These are phyloP conservation scores for Pestalotiopsis sp. DNA, from an alignment of 2,329 filamentous ascomycete genomes.

Conservation along the genomic window DNA sequence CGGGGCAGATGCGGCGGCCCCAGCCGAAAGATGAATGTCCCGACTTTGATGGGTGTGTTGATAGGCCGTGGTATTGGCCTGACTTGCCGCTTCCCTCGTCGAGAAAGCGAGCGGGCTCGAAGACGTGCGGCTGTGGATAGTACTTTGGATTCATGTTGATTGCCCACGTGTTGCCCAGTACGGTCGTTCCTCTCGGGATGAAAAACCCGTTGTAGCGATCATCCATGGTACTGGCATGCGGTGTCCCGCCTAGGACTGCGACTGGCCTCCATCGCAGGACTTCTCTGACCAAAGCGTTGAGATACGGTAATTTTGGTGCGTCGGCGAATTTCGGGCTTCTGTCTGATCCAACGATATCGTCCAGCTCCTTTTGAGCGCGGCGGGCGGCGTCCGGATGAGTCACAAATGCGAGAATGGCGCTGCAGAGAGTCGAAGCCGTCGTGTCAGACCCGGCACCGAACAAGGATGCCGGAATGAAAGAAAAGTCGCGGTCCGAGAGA, in stretches of 20 bases:
- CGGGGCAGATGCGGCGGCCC: conserved; percentile 56
- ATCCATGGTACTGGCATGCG: conserved; percentile 50
- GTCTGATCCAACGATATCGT: conserved; percentile 48
- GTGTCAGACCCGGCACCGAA: conserved; percentile 54
- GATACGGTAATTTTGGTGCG: conserved; percentile 50
- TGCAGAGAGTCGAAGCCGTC: conserved; percentile 46
- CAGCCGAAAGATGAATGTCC: conserved; percentile 60
- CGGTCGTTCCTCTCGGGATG: conserved; percentile 51
- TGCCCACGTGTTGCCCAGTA: conserved; percentile 55
- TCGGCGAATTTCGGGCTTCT: conserved; percentile 53
- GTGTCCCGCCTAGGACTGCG: conserved; percentile 51
- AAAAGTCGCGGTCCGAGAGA: conserved; percentile 46
- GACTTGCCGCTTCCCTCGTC: conserved; percentile 12
- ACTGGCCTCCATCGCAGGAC: conserved; percentile 58
- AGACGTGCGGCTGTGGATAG: conserved; percentile 48
- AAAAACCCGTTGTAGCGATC: conserved; percentile 49
- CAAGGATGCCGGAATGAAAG: conserved; percentile 48
- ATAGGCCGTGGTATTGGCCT: conserved; percentile 25
- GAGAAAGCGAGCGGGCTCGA: conserved; percentile 44
- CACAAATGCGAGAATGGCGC: conserved; percentile 52
- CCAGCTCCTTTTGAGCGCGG: conserved; percentile 55
- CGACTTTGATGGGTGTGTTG: conserved; percentile 42
- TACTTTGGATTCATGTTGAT: conserved; percentile 49
- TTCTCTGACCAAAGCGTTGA: conserved; percentile 58
- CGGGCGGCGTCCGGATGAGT: conserved; percentile 48